phyloP scores from a whole-genome alignment of 2,329 filamentous ascomycete genomes.

The Fusarium sp. region DNA sequence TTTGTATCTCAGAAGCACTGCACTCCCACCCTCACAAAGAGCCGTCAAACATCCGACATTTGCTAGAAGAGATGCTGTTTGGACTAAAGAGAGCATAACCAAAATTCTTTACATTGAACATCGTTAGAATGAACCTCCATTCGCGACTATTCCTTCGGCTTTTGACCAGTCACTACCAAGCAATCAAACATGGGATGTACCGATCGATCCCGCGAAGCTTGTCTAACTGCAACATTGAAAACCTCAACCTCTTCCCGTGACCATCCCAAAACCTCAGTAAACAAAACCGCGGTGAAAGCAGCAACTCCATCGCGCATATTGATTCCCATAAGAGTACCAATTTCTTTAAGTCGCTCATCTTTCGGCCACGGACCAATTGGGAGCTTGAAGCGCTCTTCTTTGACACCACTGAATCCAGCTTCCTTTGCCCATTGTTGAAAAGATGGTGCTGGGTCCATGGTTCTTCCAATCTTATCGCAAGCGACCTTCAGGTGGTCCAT shows the following conservation, averaged over 20 bases:
- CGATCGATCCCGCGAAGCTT: conserved; percentile 38
- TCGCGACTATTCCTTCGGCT: conserved; percentile 14
- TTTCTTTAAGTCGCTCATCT: conserved; percentile 36
- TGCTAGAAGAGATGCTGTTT: no score
- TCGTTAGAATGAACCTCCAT: fast-evolving
- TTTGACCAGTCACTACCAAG: conserved; percentile 46
- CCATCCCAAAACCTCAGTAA: conserved; percentile 53
- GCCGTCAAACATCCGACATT: no score
- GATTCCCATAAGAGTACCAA: conserved; percentile 52
- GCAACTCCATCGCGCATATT: conserved; percentile 53
- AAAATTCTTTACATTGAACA: fast-evolving
- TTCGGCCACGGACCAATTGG: conserved; percentile 55
- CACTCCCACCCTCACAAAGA: no score
- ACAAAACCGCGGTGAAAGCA: conserved; percentile 52
- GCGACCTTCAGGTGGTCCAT: conserved; percentile 39
- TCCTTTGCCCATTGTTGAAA: conserved; percentile 46
- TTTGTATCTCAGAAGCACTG: no score
- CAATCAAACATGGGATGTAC: conserved; percentile 49
- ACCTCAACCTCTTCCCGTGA: conserved; percentile 58
- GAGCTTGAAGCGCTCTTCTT: conserved; percentile 47
- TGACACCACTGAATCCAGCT: conserved; percentile 52
- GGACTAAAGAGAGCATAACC: no score
- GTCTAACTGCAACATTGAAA: conserved; percentile 40
- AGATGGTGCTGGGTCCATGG: conserved; percentile 45
- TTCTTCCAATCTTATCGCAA: conserved; percentile 45